These are phyloP conservation scores for Linaria vulgaris DNA, from an alignment of 257 asterid species.

Conservation along the genomic window DNA sequence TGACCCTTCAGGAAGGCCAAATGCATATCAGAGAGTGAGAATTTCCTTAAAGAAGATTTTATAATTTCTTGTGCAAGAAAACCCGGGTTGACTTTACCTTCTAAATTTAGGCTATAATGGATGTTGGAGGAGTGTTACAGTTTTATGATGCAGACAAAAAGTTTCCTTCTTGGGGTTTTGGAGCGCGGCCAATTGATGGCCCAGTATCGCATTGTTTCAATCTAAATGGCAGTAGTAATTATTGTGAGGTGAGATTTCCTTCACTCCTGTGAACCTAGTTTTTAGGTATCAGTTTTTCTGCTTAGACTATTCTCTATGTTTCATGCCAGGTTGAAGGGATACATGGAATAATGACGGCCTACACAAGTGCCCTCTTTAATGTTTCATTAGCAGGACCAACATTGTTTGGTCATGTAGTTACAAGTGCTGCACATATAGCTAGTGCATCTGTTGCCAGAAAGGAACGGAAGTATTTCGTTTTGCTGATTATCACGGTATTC, in stretches of 20 bases:
- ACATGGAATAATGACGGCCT: slow-evolving; percentile 81
- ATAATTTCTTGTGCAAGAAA: slow-evolving; percentile 19
- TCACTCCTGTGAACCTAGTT: not conserved
- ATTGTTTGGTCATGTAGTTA: slow-evolving; percentile 85
- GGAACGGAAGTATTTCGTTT: slow-evolving; percentile 73
- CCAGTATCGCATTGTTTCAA: slow-evolving; percentile 98
- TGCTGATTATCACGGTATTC: slow-evolving; percentile 90
- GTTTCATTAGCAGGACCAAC: slow-evolving; percentile 99
- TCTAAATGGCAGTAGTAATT: slow-evolving; percentile 84
- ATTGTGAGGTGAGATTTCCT: slow-evolving; percentile 67
- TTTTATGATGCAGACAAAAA: slow-evolving; percentile 82
- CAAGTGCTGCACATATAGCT: slow-evolving; percentile 83
- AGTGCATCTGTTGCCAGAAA: slow-evolving; percentile 66
- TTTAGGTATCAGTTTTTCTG: slow-evolving; percentile 13
- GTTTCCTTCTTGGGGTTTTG: slow-evolving; percentile 99
- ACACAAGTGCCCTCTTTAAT: slow-evolving; percentile 80
- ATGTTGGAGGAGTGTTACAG: slow-evolving; percentile 89
- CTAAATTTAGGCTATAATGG: slow-evolving; percentile 72
- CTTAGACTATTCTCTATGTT: slow-evolving; percentile 17
- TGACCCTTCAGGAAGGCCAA: slow-evolving; percentile 88
- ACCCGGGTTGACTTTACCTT: slow-evolving; percentile 26
- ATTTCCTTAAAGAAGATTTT: slow-evolving; percentile 26
- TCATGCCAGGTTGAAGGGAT: slow-evolving; percentile 83
- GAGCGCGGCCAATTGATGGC: slow-evolving; percentile 98
- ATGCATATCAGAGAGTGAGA: slow-evolving; percentile 93